phyloP scores from a whole-genome alignment of 192 early-diverging fungal genomes.

The Linnemannia hyalina region DNA sequence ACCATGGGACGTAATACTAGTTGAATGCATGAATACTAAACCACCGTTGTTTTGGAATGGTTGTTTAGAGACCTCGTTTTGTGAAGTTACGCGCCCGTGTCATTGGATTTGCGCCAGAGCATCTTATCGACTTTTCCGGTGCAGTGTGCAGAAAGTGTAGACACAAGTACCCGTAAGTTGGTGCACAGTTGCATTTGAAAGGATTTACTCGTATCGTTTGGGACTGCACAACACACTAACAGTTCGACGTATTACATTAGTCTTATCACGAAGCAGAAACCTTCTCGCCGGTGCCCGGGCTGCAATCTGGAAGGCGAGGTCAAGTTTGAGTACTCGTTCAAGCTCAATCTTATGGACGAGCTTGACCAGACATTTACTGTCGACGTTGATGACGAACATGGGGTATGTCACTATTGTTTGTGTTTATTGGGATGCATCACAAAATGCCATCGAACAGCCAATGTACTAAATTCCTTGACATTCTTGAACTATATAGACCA shows the following conservation, averaged over 20 bases:
- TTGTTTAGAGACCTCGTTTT: constrained; percentile 8
- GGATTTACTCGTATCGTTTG: not conserved
- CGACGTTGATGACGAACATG: constrained; percentile 23
- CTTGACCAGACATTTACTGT: constrained; percentile 12
- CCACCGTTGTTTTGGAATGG: too few relatives aligned
- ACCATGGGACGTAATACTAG: not conserved
- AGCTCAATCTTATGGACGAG: constrained; percentile 24
- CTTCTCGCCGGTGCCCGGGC: not conserved
- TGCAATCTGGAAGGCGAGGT: not conserved
- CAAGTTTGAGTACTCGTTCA: constrained; percentile 21
- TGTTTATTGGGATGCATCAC: too few relatives aligned
- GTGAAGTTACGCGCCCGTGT: constrained; percentile 7
- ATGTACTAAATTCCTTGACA: too few relatives aligned
- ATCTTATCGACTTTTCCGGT: constrained; percentile 21
- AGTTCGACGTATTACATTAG: not conserved
- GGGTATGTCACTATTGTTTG: constrained; percentile 7
- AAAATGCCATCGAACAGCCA: too few relatives aligned
- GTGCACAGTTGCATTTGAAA: not conserved
- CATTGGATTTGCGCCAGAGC: constrained; percentile 1
- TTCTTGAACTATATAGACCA: not conserved
- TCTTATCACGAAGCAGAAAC: not conserved
- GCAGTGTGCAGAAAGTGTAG: constrained; percentile 12
- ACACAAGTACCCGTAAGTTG: constrained; percentile 27
- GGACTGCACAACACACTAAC: too few relatives aligned
- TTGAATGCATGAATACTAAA: too few relatives aligned